Evolutionary conservation across 495 filamentous ascomycete species (phyloP), one percentile per base, ranked within the genome.

Genomic region (Collariella sp.): DNA sequence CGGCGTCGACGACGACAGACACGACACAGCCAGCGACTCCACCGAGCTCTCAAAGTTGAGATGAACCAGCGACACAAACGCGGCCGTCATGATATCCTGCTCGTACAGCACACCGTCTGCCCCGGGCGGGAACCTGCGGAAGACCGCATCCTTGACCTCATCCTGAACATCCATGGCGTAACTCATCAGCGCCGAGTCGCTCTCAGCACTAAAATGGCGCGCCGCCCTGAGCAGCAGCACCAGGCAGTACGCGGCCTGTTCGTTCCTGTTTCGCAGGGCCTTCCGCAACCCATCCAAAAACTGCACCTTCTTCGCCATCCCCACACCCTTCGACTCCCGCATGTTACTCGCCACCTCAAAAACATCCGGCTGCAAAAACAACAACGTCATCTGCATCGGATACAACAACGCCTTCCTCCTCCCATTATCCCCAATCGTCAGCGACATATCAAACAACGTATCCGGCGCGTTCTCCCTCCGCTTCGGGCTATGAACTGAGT

Each of bases 111-210:
- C 61, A 13, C 64, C 69, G 23, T 80, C 78, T 35, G 63, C 64
- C 47, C 72, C 67, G 7, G 71, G 70, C 13, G 69, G 60, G 39
- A 76, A 71, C 35, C 74, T 74, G 31, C 79, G 72, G 50, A 85
- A 85, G 19, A 84, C 78, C 40, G 80, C 80, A 46, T 84, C 82
- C 22, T 73, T 68, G 10, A 85, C 71, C 64, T 85, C 82, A 54
- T 83, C 80, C 60, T 83, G 82, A 18, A 85, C 75, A 59, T 84
- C 82, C 61, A 83, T 71, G 11, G 81, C 82, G 60, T 82, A 85
- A 59, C 79, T 81, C 52, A 83, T 65, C 51, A 85, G 69, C 0
- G 80, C 81, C 20, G 75, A 75, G 52, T 85, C 82, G 50, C 73
- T 77, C 38, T 84, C 79, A 9, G 75, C 69, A 22, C 75, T 67